Base-by-base conservation (phyloP, 192 early-diverging fungal species). In the Dispira parvispora region DNA sequence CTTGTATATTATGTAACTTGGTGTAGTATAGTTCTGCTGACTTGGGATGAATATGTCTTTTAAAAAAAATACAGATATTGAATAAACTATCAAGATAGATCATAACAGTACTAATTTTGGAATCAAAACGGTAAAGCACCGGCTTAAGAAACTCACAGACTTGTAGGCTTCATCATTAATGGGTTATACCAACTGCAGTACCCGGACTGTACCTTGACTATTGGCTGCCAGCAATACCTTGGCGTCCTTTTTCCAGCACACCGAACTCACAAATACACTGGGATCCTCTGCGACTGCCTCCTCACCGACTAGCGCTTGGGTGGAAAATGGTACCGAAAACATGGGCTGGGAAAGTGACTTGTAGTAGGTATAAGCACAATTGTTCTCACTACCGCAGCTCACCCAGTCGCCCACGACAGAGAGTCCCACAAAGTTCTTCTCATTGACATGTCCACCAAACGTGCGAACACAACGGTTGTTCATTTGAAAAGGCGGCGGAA, bases 361-460 rank as follows among this genome's bases (percentile, higher is more conserved):
- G 74, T 89, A 85, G 66, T 98, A 98, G 0, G 85, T 81, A 65
- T 86, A 93, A 16, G 93, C 80, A 4, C 83, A 81, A 72, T 98
- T 94, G 53, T 85, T 90, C 72, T 98, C 95, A 67, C 88, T 91
- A 26, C 95, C 95, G 67, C 91, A 94, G 0, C 89, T 75, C 64
- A 98, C 89, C 81, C 89, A 92, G 53, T 95, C 89, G 11, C 62
- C 69, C 55, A 84, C 84, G 8, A 85, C 77, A 26, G 83, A 85
- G 62, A 98, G 74, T 2, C 95, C 95, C 8, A 96, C 95, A 90
- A 98, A 98, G 75, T 96, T 96, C 75, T 90, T 92, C 66, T 94
- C 91, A 65, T 98, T 98, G 11, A 73, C 52, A 67, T 98, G 95
- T 8, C 94, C 94, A 9, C 76, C 71, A 70, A 79, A 98, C 16